A percentile compares a stretch with the other conserved stretches of the same genome.
Conservation (phyloP, 2,329 filamentous ascomycete species). For the Endocalyx cinctus region DNA sequence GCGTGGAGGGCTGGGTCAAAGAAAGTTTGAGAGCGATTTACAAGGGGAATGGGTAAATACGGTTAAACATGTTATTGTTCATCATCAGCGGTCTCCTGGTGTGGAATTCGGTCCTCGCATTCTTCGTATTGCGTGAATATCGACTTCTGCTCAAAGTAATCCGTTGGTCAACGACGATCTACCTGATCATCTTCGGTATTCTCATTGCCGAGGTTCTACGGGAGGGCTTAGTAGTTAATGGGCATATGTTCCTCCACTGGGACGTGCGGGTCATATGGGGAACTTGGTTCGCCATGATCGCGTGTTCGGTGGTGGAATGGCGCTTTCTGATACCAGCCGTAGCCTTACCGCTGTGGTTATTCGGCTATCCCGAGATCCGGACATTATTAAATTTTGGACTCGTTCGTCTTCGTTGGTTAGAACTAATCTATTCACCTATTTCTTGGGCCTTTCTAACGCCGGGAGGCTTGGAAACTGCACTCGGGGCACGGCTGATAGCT, state of each 20-base stretch:
- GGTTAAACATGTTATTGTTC: conserved; percentile 14
- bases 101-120: conserved; percentile 16
- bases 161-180: conserved; percentile 17
- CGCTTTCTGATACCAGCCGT: conserved; percentile 12
- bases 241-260: conserved; percentile 10
- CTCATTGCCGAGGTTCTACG: conserved; percentile 13
- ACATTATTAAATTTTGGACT: conserved; percentile 15
- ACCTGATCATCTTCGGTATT: conserved; percentile 17
- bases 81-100: conserved; percentile 11
- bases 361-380: conserved; percentile 10
- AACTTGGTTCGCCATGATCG: conserved; percentile 15
- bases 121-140: conserved; percentile 16
- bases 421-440: conserved; percentile 11
- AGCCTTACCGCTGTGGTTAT: conserved; percentile 5
- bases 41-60: too few species aligned
- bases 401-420: conserved; percentile 13
- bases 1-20: too few species aligned
- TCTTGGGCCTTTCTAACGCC: conserved; percentile 3
- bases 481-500: background rate
- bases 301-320: conserved; percentile 10
- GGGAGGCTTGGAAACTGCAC: background rate
- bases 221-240: conserved; percentile 16
- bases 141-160: conserved; percentile 14
- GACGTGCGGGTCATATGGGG: conserved; percentile 15
- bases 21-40: too few species aligned